These are phyloP conservation scores for Pelargonium citronellum DNA, from an alignment of 441 rosid genomes.

Conservation along the genomic window DNA sequence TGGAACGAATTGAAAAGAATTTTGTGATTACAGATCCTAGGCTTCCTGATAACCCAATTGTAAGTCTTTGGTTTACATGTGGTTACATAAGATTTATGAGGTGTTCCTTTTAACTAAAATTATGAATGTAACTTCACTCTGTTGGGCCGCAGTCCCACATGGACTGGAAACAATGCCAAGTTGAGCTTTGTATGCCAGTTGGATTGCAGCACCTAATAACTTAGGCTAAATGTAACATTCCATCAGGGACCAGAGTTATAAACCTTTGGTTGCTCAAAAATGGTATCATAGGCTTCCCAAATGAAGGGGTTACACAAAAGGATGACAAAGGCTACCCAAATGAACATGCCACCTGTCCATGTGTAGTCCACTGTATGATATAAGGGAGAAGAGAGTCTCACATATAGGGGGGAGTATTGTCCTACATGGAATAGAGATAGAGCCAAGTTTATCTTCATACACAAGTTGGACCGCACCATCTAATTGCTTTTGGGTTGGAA, in stretches of 20 bases:
- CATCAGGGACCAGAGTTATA: neutral
- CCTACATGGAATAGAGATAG: too few species aligned
- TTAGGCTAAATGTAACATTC: neutral
- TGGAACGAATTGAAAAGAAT: constrained; percentile 97
- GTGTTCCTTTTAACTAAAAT: neutral
- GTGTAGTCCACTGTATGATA: neutral
- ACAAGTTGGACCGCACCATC: too few species aligned
- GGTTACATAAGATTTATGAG: neutral
- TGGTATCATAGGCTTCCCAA: neutral
- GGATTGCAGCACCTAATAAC: neutral
- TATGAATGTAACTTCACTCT: constrained; percentile 2
- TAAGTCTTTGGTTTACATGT: constrained; percentile 36
- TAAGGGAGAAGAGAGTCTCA: neutral
- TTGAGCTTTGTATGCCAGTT: neutral
- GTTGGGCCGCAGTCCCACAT: constrained; percentile 4
- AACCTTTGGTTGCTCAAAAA: neutral
- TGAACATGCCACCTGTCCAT: neutral
- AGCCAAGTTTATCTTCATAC: too few species aligned
- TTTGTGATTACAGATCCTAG: constrained; percentile 98
- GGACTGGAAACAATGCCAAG: constrained; percentile 1
- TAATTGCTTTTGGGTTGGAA: neutral
- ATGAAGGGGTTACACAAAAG: neutral
- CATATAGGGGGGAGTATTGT: neutral
- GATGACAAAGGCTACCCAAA: neutral
- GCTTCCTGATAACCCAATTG: constrained; percentile 97